These are phyloP conservation scores for Linnemannia exigua DNA, from an alignment of 192 early-diverging fungal genomes.

Conservation along the genomic window DNA sequence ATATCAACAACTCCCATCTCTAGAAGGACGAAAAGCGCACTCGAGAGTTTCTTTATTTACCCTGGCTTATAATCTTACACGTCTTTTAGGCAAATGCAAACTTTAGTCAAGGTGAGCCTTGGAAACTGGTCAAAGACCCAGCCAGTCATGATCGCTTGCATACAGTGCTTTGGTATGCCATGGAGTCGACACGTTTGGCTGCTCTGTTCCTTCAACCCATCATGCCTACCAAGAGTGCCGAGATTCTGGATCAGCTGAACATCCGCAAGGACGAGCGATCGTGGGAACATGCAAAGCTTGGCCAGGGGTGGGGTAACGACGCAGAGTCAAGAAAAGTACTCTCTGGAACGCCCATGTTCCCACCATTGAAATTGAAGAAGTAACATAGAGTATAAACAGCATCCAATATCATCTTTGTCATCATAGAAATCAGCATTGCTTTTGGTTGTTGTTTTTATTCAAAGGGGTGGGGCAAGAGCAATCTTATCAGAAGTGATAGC, in stretches of 20 bases:
- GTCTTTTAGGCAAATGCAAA: slow-evolving; percentile 75
- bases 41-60: neutral
- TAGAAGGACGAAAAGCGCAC: too few species aligned
- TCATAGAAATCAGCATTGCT: neutral
- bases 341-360: slow-evolving; percentile 21
- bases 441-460: neutral
- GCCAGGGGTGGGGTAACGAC: slow-evolving; percentile 67
- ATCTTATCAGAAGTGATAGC: neutral
- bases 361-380: slow-evolving; percentile 16
- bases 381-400: neutral
- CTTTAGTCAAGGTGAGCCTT: slow-evolving; percentile 81
- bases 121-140: slow-evolving; percentile 76
- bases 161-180: slow-evolving; percentile 77
- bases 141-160: slow-evolving; percentile 65
- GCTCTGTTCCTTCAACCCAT: slow-evolving; percentile 86
- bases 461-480: neutral
- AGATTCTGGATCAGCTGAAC: slow-evolving; percentile 76
- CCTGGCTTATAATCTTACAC: neutral
- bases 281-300: slow-evolving; percentile 72
- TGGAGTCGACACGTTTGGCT: slow-evolving; percentile 82
- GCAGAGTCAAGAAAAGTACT: neutral
- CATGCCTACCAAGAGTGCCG: slow-evolving; percentile 83
- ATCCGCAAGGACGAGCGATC: slow-evolving; percentile 68
- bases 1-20: too few species aligned
- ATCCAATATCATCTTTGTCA: neutral